A percentile compares a stretch with the other conserved stretches of the same genome.
These are phyloP conservation scores for Orbilia javanica DNA, from an alignment of 2,329 filamentous ascomycete genomes.

Conservation along the genomic window DNA sequence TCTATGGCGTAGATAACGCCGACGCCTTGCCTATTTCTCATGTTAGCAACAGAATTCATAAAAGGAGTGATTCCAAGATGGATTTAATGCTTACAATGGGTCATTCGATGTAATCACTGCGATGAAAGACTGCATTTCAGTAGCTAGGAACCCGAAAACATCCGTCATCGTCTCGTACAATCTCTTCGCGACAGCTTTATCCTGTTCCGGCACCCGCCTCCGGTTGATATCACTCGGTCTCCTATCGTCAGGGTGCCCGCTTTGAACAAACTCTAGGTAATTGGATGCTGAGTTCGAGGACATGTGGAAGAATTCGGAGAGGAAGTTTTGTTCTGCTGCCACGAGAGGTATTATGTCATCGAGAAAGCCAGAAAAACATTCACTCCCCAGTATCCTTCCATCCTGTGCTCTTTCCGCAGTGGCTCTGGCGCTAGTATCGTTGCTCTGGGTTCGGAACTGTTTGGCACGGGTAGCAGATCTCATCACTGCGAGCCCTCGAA, in stretches of 20 bases:
- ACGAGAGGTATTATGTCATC: conserved; percentile 86
- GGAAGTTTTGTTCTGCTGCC: conserved; percentile 94
- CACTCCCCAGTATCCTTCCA: conserved; percentile 67
- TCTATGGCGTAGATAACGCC: conserved; percentile 86
- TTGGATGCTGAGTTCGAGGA: conserved; percentile 77
- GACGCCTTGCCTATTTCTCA: conserved; percentile 79
- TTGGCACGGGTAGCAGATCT: conserved; percentile 88
- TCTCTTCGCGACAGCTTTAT: conserved; percentile 84
- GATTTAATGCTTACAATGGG: conserved; percentile 82
- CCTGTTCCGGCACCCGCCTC: conserved; percentile 85
- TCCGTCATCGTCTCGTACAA: conserved; percentile 90
- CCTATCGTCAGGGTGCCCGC: conserved; percentile 75
- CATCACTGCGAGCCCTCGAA: conserved; percentile 92
- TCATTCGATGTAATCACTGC: conserved; percentile 86
- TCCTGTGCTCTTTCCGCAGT: conserved; percentile 73
- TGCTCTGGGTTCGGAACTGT: conserved; percentile 76
- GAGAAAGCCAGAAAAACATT: conserved; percentile 82
- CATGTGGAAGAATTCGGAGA: conserved; percentile 96
- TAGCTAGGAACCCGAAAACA: conserved; percentile 84
- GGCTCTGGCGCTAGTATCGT: conserved; percentile 71
- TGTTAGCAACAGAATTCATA: conserved; percentile 18
- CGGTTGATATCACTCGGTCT: conserved; percentile 78
- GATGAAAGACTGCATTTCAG: conserved; percentile 81
- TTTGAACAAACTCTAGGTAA: conserved; percentile 82
- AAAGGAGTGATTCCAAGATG: neutral